phyloP scores from a whole-genome alignment of 177 flowering plant species.

The Vitis hybrid region DNA sequence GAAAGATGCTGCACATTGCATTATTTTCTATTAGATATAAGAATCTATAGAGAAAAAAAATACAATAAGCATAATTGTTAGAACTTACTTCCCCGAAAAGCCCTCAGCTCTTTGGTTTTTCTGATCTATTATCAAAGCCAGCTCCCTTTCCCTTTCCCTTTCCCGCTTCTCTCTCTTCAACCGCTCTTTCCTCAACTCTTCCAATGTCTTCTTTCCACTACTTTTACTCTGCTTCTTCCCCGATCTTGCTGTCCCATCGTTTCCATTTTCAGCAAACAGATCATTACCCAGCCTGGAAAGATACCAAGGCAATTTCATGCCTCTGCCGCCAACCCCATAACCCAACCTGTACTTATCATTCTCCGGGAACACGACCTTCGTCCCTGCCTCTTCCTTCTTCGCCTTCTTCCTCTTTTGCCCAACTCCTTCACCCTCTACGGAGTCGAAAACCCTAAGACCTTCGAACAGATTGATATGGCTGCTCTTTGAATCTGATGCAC shows the following conservation, averaged over 20 bases:
- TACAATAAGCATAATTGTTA: too few relatives aligned
- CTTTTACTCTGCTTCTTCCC: conserved; percentile 27
- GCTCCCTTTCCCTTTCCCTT: conserved; percentile 56
- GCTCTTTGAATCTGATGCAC: conserved; percentile 22
- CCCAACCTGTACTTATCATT: conserved; percentile 92
- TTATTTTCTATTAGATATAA: too few relatives aligned
- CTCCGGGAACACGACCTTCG: conserved; percentile 59
- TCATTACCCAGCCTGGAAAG: conserved; percentile 36
- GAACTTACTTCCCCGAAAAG: too few relatives aligned
- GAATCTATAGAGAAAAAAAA: too few relatives aligned
- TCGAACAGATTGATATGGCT: conserved; percentile 86
- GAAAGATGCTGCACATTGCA: too few relatives aligned
- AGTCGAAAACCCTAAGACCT: conserved; percentile 64
- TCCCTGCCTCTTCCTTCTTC: conserved; percentile 40
- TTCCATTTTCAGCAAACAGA: conserved; percentile 13
- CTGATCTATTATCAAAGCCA: conserved; percentile 32
- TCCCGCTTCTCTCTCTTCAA: conserved; percentile 71
- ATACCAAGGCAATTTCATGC: conserved; percentile 93
- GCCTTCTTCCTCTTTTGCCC: conserved; percentile 39
- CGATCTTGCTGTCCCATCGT: conserved; percentile 9
- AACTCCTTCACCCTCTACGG: conserved; percentile 26
- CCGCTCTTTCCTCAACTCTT: conserved; percentile 83
- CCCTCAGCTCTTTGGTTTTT: conserved; percentile 18
- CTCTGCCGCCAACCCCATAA: conserved; percentile 88
- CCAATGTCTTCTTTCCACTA: conserved; percentile 55